Base-by-base conservation (phyloP, 2,329 filamentous ascomycete species). In the Neospermospora avenae region DNA sequence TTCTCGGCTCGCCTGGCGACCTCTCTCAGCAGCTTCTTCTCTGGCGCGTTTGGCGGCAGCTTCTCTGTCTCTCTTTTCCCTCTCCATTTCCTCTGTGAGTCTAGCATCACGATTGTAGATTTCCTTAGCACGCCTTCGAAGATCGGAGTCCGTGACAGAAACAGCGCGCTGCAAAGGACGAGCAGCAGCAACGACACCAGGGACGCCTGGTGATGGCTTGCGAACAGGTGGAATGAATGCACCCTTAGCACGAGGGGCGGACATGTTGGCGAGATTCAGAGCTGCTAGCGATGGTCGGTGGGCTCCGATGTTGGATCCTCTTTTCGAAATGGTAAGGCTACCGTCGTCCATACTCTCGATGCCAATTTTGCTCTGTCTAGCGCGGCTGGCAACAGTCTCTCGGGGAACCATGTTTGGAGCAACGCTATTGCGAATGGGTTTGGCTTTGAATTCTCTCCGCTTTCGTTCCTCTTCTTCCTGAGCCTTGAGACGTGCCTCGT, bases 381-480 rank as follows among this genome's bases (percentile, higher is more conserved):
- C 81, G 37, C 81, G 80, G 71, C 84, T 87, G 41, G 84, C 75
- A 64, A 80, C 72, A 11, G 83, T 87, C 49, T 84, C 83, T 25
- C 84, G 82, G 41, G 83, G 82, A 5, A 77, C 71, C 55, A 64
- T 64, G 28, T 58, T 63, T 20, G 68, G 64, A 48, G 72, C 73
- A 18, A 77, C 69, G 57, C 76, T 80, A 56, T 76, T 73, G 44
- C 80, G 80, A 39, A 84, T 70, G 18, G 85, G 84, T 37, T 79
- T 79, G 5, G 84, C 85, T 71, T 86, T 88, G 76, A 87, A 87
- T 67, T 87, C 83, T 58, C 84, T 81, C 58, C 80, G 79, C 71
- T 78, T 83, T 24, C 77, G 80, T 62, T 84, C 81, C 65, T 86
- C 84, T 65, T 86, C 84, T 66, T 84, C 83, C 67, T 86, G 78